Evolutionary conservation across 495 filamentous ascomycete genomes (phyloP).

Genomic region (Neurospora terricola): DNA sequence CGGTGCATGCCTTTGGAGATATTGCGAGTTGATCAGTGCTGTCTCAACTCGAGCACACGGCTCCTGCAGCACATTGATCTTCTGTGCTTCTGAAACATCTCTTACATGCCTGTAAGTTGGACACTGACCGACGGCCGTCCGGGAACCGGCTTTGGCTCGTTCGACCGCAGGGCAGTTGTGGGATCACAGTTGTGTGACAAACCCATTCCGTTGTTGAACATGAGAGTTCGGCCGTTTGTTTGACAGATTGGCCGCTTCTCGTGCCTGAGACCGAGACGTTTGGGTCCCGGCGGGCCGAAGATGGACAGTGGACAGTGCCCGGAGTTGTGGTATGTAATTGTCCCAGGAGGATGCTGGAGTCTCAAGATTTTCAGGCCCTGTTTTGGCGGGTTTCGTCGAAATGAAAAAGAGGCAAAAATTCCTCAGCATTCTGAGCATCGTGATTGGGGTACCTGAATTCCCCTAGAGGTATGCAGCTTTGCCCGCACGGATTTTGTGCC

Average conservation of each 20-base stretch:
- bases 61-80: not conserved
- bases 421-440: not conserved
- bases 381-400: not conserved
- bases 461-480: too few relatives aligned
- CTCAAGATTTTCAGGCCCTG: not conserved
- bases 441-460: not conserved
- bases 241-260: not conserved
- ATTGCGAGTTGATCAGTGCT: not conserved
- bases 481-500: not conserved
- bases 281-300: not conserved
- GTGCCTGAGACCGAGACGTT: not conserved
- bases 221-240: not conserved
- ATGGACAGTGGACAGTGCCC: not conserved
- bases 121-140: not conserved
- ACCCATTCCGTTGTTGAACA: not conserved
- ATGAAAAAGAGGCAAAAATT: not conserved
- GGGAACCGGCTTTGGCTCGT: not conserved
- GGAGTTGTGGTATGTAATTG: not conserved
- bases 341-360: not conserved
- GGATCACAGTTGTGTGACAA: not conserved
- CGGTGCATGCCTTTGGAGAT: not conserved
- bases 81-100: not conserved
- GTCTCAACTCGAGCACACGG: not conserved
- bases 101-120: not conserved
- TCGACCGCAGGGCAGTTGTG: not conserved